Evolutionary conservation across 345 rosid genomes (phyloP).

Genomic region (Dipteronia sinensis): DNA sequence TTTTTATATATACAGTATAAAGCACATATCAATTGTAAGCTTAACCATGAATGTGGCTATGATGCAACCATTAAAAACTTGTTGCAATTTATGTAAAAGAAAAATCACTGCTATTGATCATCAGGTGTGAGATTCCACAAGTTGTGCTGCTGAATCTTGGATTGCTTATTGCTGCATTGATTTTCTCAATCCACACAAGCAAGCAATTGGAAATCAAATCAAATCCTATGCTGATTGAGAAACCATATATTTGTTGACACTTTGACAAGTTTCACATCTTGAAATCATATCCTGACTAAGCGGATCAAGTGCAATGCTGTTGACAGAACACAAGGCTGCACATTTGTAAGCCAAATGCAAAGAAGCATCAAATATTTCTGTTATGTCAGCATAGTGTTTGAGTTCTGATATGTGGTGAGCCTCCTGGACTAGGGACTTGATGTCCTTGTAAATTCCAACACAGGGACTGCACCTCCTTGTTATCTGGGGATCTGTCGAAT

Average conservation of each 20-base stretch:
- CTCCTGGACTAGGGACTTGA: not conserved
- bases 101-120: too few relatives aligned
- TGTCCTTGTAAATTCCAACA: not conserved
- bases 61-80: too few relatives aligned
- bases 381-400: not conserved
- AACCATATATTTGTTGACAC: not conserved
- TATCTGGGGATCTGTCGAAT: too few relatives aligned
- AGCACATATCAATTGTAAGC: too few relatives aligned
- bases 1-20: too few relatives aligned
- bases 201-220: too few relatives aligned
- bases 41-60: too few relatives aligned
- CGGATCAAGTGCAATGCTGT: not conserved
- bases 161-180: too few relatives aligned
- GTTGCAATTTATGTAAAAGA: too few relatives aligned
- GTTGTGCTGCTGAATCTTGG: too few relatives aligned
- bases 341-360: not conserved
- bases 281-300: not conserved
- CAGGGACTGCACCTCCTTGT: not conserved
- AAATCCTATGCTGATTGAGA: not conserved
- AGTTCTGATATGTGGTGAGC: not conserved
- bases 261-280: not conserved
- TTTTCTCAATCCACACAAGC: too few relatives aligned
- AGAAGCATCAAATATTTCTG: not conserved
- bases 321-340: not conserved
- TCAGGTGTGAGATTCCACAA: too few relatives aligned